Evolutionary conservation across 768 basidiomycete genomes (phyloP), one percentile per base, ranked within the genome.

Genomic region (Lentinula lateritia): DNA sequence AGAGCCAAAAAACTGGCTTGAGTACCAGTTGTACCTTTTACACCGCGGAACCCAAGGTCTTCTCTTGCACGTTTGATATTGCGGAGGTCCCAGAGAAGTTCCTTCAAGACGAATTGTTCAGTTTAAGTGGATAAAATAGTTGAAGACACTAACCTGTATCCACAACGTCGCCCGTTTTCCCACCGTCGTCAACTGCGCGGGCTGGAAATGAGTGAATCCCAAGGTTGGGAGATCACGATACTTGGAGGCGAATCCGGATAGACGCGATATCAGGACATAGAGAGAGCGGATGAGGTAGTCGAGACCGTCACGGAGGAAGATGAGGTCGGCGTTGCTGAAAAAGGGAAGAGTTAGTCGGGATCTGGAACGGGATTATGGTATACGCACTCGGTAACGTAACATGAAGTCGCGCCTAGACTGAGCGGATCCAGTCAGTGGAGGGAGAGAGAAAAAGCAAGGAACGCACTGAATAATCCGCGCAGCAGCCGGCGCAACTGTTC

Each of bases 21-120:
- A 0, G 97, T 98, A 8, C 97, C 97, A 0, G 97, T 99, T 0
- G 97, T 98, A n/a, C 97, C 97, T 75, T 99, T 99, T 56, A 96
- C 97, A 50, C 97, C 97, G 59, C 97, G 86, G 80, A 99, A 98
- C 4, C 97, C 96, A 54, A 99, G 74, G 72, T 98, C 96, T 64
- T 92, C 88, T 23, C 93, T 79, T 0, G 92, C 94, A 35, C 96
- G 86, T 71, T 88, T 86, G 69, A 99, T 80, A 73, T 98, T 98
- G 18, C 96, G 82, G 62, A 99, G 78, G 73, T 99, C 97, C 96
- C 95, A 98, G 1, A 98, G 79, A 2, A 99, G 82, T 69, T 99
- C 97, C 86, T 92, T 64, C 9, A 45, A 28, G 28, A 28, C 28
- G 28, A 28, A 4, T 28, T 28, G 28, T 28, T 28, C 28, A 28